Evolutionary conservation across 306 rosid species (phyloP).

Genomic region (Vigna hirtella): DNA sequence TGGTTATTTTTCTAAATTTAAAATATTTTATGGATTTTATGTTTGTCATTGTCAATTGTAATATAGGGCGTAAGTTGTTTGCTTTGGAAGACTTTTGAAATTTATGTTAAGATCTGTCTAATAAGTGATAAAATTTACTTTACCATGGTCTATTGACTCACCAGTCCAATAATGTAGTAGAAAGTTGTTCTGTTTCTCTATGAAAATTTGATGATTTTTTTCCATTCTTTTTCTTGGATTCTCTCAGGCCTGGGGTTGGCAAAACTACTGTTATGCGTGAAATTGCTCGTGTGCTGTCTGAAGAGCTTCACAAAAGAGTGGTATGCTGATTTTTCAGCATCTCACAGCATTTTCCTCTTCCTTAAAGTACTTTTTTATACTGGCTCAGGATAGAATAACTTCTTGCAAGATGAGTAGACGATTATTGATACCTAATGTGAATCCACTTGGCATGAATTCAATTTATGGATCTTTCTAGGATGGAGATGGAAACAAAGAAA

Average conservation of each 20-base stretch:
- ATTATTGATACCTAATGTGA: slow-evolving; percentile 57
- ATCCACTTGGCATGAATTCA: too few relatives aligned
- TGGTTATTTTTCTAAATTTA: neutral
- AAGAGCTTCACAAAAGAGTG: slow-evolving; percentile 77
- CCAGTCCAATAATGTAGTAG: neutral
- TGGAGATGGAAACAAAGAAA: too few relatives aligned
- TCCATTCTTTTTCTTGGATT: slow-evolving; percentile 16
- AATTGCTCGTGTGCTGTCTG: slow-evolving; percentile 70
- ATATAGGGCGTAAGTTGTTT: neutral
- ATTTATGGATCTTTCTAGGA: too few relatives aligned
- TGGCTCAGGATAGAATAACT: slow-evolving; percentile 33
- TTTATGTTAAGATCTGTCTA: neutral
- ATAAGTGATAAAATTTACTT: slow-evolving; percentile 17
- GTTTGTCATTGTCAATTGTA: slow-evolving; percentile 30
- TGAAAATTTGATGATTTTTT: slow-evolving; percentile 8
- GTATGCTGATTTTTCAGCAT: slow-evolving; percentile 47
- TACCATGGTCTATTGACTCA: slow-evolving; percentile 15
- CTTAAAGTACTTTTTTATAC: slow-evolving; percentile 16
- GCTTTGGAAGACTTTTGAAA: neutral
- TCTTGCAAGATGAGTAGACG: slow-evolving; percentile 52
- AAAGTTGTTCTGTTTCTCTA: neutral
- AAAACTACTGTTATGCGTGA: slow-evolving; percentile 79
- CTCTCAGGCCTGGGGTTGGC: slow-evolving; percentile 77
- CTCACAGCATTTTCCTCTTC: slow-evolving; percentile 14
- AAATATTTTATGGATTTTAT: slow-evolving; percentile 24